Percentiles rank a stretch among this genome's conserved stretches.
These are phyloP conservation scores for Flaveria floridana DNA, from an alignment of 140 eudicot species.

Conservation along the genomic window DNA sequence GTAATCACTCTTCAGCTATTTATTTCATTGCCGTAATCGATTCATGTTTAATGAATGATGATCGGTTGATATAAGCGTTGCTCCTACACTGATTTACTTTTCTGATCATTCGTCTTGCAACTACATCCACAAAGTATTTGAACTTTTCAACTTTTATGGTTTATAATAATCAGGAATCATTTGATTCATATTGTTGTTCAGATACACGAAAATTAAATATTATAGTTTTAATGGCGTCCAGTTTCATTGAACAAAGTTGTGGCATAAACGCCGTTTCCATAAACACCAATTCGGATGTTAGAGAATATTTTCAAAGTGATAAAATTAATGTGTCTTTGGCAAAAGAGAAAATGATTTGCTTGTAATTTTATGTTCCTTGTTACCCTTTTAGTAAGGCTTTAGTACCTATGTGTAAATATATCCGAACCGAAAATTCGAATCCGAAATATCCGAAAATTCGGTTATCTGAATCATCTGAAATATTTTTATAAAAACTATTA, in stretches of 20 bases:
- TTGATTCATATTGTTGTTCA: neutral
- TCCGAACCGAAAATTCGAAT: too few relatives aligned
- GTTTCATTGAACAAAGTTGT: neutral
- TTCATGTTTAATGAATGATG: neutral
- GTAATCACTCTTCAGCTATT: conserved; percentile 9
- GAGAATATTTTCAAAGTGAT: too few relatives aligned
- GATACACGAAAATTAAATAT: neutral
- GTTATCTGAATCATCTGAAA: too few relatives aligned
- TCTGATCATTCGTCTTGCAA: neutral
- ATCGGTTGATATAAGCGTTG: neutral
- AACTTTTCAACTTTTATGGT: neutral
- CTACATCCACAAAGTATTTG: neutral
- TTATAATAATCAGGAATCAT: neutral
- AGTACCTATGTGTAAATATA: too few relatives aligned
- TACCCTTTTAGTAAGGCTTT: too few relatives aligned
- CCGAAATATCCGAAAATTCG: too few relatives aligned
- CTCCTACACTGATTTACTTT: neutral
- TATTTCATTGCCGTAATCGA: neutral
- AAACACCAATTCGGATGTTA: too few relatives aligned
- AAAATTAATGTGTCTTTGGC: too few relatives aligned
- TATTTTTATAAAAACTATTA: too few relatives aligned
- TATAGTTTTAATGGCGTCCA: neutral
- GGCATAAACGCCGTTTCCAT: neutral
- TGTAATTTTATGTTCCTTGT: too few relatives aligned
- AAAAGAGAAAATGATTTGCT: too few relatives aligned